Evolutionary conservation across 2,329 filamentous ascomycete genomes (phyloP).

Genomic region (Colletotrichum somersetense): DNA sequence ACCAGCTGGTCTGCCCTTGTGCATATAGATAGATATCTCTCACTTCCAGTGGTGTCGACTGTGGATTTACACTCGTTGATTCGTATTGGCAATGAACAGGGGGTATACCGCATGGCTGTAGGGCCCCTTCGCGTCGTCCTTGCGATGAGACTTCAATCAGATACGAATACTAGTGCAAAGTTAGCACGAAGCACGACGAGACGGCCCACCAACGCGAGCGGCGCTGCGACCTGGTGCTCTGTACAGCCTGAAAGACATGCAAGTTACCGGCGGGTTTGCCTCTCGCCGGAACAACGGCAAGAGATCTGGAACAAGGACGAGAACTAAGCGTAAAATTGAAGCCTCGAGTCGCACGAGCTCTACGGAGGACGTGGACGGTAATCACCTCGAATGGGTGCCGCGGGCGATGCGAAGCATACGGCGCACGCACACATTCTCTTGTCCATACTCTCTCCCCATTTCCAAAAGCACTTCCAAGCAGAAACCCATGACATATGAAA

Average conservation of each 20-base stretch:
- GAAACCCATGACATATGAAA: constrained; percentile 1
- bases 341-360: neutral
- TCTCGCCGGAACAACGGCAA: neutral
- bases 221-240: neutral
- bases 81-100: too few relatives aligned
- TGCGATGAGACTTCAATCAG: too few relatives aligned
- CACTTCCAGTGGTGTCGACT: too few relatives aligned
- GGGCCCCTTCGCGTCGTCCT: too few relatives aligned
- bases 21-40: neutral
- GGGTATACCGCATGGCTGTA: neutral
- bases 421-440: neutral
- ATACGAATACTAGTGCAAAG: neutral
- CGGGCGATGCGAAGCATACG: neutral
- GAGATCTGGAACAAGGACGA: neutral
- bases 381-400: neutral
- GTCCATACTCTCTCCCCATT: neutral
- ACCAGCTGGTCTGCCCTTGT: too few relatives aligned
- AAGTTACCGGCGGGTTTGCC: neutral
- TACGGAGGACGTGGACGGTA: neutral
- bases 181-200: neutral
- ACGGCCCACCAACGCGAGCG: neutral
- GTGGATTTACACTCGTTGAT: neutral
- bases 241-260: neutral
- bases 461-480: neutral
- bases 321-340: constrained; percentile 2